These are phyloP conservation scores for Magnolia officinalis DNA, from an alignment of 164 flowering plant genomes.

Conservation along the genomic window DNA sequence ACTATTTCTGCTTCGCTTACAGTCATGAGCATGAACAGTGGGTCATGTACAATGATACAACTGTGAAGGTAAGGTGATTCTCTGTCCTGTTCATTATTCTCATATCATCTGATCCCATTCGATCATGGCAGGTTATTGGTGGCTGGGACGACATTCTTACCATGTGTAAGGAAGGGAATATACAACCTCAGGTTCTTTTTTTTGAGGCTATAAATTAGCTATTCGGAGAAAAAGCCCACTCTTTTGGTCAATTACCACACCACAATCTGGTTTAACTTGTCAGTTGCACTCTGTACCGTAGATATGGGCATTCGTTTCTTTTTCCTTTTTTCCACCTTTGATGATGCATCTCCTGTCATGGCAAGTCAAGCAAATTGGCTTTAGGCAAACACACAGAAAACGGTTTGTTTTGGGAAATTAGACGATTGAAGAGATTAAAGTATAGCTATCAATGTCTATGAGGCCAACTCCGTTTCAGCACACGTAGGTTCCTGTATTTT, in stretches of 20 bases:
- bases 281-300: constrained; percentile 4
- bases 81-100: not conserved
- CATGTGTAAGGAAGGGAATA: constrained; percentile 84
- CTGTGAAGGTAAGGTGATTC: constrained; percentile 66
- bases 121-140: constrained; percentile 65
- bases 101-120: constrained; percentile 4
- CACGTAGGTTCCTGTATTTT: not conserved
- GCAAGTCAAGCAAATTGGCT: constrained; percentile 3
- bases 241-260: not conserved
- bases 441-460: not conserved
- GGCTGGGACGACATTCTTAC: constrained; percentile 75
- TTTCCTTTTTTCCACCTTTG: not conserved
- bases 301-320: constrained; percentile 10
- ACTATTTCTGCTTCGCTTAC: constrained; percentile 95
- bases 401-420: constrained; percentile 4
- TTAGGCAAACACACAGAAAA: not conserved
- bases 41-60: constrained; percentile 95
- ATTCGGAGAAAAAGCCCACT: constrained; percentile 5
- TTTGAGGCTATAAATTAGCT: constrained; percentile 77
- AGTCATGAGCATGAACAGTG: constrained; percentile 64
- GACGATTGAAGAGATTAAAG: not conserved
- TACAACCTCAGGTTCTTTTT: constrained; percentile 97
- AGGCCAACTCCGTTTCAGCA: constrained; percentile 5
- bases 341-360: constrained; percentile 1
- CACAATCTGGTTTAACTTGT: not conserved